phyloP scores from a whole-genome alignment of 2,329 filamentous ascomycete genomes.

The Didymella exigua region DNA sequence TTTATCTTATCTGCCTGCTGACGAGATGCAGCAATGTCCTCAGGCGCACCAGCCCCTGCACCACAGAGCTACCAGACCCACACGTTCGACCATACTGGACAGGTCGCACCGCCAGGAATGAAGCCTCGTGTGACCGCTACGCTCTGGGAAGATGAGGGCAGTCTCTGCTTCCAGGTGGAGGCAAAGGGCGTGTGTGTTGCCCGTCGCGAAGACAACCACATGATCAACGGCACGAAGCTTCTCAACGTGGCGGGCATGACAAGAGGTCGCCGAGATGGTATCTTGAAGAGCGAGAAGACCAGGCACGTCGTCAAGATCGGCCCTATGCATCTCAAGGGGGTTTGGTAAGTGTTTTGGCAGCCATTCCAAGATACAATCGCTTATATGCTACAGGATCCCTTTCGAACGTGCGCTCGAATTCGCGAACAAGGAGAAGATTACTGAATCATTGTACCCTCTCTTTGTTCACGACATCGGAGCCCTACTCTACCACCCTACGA shows the following conservation, averaged over 20 bases:
- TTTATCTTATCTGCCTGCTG: constrained; percentile 2
- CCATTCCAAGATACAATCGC: not conserved
- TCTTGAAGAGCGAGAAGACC: constrained; percentile 96
- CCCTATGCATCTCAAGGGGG: constrained; percentile 95
- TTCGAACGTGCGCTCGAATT: constrained; percentile 98
- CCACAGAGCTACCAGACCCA: constrained; percentile 51
- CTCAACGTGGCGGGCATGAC: constrained; percentile 99
- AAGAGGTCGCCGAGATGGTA: constrained; percentile 89
- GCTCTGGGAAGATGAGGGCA: constrained; percentile 97
- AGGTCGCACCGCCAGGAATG: constrained; percentile 89
- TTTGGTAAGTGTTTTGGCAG: constrained; percentile 30
- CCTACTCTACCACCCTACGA: constrained; percentile 90
- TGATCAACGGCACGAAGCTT: constrained; percentile 98
- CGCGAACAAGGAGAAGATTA: constrained; percentile 99
- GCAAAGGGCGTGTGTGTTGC: constrained; percentile 95
- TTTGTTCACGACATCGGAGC: constrained; percentile 98
- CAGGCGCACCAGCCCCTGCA: constrained; percentile 38
- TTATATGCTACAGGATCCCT: constrained; percentile 73
- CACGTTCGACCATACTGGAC: constrained; percentile 84
- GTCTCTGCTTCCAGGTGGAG: constrained; percentile 96
- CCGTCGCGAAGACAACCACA: constrained; percentile 95
- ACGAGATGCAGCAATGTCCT: constrained; percentile 39
- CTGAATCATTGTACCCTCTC: constrained; percentile 88
- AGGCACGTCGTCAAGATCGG: constrained; percentile 98
- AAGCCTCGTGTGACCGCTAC: constrained; percentile 97